A percentile compares a stretch with the other conserved stretches of the same genome.
phyloP scores from a whole-genome alignment of 345 rosid genomes.

The Erucastrum elatum region DNA sequence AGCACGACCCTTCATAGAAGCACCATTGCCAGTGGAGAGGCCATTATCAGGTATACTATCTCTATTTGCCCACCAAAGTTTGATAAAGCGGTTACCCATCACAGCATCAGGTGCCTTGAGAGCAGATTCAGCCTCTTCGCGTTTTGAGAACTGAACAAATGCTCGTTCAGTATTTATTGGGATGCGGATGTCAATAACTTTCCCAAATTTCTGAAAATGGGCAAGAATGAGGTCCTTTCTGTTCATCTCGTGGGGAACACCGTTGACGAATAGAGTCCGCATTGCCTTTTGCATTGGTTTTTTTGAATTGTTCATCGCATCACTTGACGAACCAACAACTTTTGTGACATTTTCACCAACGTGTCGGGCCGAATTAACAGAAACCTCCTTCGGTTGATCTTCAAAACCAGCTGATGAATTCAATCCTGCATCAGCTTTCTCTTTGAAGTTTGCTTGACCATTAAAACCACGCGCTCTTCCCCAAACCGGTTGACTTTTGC shows the following conservation, averaged over 20 bases:
- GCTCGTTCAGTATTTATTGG: constrained; percentile 82
- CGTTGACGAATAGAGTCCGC: constrained; percentile 83
- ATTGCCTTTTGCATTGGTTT: constrained; percentile 78
- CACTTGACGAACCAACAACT: constrained; percentile 44
- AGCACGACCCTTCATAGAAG: constrained; percentile 46
- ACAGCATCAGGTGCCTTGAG: constrained; percentile 95
- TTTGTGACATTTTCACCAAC: constrained; percentile 37
- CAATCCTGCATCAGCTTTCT: constrained; percentile 37
- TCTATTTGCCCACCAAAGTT: constrained; percentile 97
- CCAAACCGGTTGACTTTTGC: constrained; percentile 63
- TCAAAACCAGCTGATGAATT: constrained; percentile 49
- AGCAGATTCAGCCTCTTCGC: constrained; percentile 98
- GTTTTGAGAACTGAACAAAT: constrained; percentile 89
- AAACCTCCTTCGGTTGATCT: constrained; percentile 56
- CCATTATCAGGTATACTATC: constrained; percentile 76
- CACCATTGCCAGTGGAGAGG: constrained; percentile 44
- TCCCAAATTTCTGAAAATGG: constrained; percentile 90
- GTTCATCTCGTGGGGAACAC: constrained; percentile 79
- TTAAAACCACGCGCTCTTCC: constrained; percentile 60
- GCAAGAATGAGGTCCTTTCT: constrained; percentile 79
- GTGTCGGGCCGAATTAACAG: constrained; percentile 43
- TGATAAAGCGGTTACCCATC: constrained; percentile 98
- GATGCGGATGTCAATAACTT: constrained; percentile 82
- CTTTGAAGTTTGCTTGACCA: constrained; percentile 50
- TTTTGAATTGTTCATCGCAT: constrained; percentile 43